phyloP scores from a whole-genome alignment of 2,329 filamentous ascomycete species.

The Akanthomyces lecanii region DNA sequence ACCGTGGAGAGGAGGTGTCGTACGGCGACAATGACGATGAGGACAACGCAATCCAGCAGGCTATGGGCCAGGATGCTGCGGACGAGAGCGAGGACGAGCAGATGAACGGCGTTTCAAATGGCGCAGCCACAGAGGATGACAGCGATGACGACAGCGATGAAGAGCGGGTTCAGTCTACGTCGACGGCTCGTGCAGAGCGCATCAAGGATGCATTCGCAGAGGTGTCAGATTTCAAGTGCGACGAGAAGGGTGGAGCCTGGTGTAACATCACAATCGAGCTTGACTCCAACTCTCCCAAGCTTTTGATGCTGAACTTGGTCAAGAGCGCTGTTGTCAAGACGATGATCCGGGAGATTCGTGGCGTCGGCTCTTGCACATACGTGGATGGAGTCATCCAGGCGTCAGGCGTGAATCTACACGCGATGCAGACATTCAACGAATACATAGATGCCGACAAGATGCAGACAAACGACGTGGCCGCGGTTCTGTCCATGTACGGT shows the following conservation, averaged over 20 bases:
- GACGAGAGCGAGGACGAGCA: slow-evolving; percentile 49
- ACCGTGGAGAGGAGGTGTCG: slow-evolving; percentile 75
- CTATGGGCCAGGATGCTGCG: slow-evolving; percentile 55
- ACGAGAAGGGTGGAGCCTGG: slow-evolving; percentile 66
- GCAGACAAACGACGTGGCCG: slow-evolving; percentile 87
- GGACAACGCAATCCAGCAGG: slow-evolving; percentile 68
- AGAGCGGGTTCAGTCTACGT: slow-evolving; percentile 31
- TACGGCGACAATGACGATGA: slow-evolving; percentile 93
- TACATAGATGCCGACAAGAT: slow-evolving; percentile 82
- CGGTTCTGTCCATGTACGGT: slow-evolving; percentile 81
- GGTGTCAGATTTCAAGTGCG: slow-evolving; percentile 74
- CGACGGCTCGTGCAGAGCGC: slow-evolving; percentile 54
- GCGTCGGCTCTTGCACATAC: slow-evolving; percentile 67
- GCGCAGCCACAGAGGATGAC: slow-evolving; percentile 32
- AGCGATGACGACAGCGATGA: slow-evolving; percentile 35
- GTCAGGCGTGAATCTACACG: slow-evolving; percentile 79
- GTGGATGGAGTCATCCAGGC: slow-evolving; percentile 68
- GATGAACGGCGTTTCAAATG: slow-evolving; percentile 27
- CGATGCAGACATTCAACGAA: slow-evolving; percentile 84
- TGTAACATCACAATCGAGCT: slow-evolving; percentile 84
- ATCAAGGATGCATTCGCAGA: slow-evolving; percentile 61
- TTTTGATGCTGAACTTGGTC: slow-evolving; percentile 88
- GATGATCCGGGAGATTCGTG: slow-evolving; percentile 80
- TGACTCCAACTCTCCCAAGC: slow-evolving; percentile 73
- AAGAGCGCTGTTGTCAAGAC: slow-evolving; percentile 74